Percentiles rank a stretch among this genome's conserved stretches.
These are phyloP conservation scores for Fusarium oligoseptatum DNA, from an alignment of 2,329 filamentous ascomycete genomes.

Conservation along the genomic window DNA sequence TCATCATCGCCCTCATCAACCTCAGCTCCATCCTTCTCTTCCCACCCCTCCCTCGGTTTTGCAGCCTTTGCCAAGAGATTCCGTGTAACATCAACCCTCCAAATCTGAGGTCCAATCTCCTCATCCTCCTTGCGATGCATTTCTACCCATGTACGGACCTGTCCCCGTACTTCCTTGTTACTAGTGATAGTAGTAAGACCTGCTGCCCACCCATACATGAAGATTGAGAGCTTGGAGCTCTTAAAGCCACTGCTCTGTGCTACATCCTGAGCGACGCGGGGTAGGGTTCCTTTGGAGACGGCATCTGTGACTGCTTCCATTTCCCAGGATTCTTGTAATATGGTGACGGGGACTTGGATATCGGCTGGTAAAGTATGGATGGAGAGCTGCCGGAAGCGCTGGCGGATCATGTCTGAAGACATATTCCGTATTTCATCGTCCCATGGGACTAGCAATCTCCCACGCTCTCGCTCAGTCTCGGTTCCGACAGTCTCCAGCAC, in stretches of 20 bases:
- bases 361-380: constrained; percentile 48
- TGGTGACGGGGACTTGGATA: constrained; percentile 53
- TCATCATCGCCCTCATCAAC: constrained; percentile 15
- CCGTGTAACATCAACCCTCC: constrained; percentile 52
- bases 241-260: constrained; percentile 50
- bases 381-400: constrained; percentile 51
- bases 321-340: constrained; percentile 48
- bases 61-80: constrained; percentile 53
- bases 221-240: constrained; percentile 55
- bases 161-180: constrained; percentile 56
- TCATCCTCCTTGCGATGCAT: constrained; percentile 44
- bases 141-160: constrained; percentile 53
- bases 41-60: constrained; percentile 39
- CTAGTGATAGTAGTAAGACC: constrained; percentile 54
- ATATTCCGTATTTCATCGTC: constrained; percentile 32
- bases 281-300: constrained; percentile 47
- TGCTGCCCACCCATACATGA: constrained; percentile 56
- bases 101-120: constrained; percentile 52
- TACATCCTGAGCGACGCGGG: constrained; percentile 52
- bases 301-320: constrained; percentile 42
- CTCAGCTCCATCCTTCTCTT: constrained; percentile 13
- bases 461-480: constrained; percentile 52
- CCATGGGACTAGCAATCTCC: constrained; percentile 51
- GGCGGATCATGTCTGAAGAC: constrained; percentile 33
- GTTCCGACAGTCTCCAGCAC: constrained; percentile 55